Evolutionary conservation across 164 flowering plant species (phyloP), one percentile per base, ranked within the genome.

Genomic region (Litsea cubeba): DNA sequence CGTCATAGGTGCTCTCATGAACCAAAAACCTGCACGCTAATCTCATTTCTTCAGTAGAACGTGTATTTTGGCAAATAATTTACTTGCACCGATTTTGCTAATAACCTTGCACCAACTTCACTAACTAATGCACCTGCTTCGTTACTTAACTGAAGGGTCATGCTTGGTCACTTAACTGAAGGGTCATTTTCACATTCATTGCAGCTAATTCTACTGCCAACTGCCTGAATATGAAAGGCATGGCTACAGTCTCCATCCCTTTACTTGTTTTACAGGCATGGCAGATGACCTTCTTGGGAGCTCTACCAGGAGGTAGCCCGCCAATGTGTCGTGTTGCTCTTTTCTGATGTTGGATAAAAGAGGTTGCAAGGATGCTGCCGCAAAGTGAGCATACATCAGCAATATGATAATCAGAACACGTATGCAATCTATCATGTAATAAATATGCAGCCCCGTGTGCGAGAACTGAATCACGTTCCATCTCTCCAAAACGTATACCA

Each of bases 381-480:
- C 99, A 93, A 1, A 90, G 79, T 1, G 98, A 88, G 76, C 99
- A 95, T 2, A 95, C 92, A 80, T 92, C 93, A 1, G 99, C 99
- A 62, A 95, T 82, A 80, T 93, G 99, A 78, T 89, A 78, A 75
- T 93, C 98, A 0, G 99, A 95, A 77, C 97, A 89, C 5, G 88
- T 90, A 74, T 93, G 98, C 57, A 95, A 93, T 78, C 99, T 84
- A 73, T 95, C 99, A 65, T 95, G 97, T 72, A 95, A 77, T 49
- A 92, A 73, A 76, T 93, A 95, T 11, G 99, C 90, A 54, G 98
- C 97, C 12, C 99, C 98, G 62, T 93, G 97, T 20, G 99, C 98
- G 72, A 95, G 93, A 80, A 95, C 74, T 8, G 98, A 79, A 68
- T 95, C 99, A 35, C 99, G 84, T 74, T 95, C 99, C 99, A 95